Percentiles rank a stretch among this genome's conserved stretches.
Conservation (phyloP, 1,284 basidiomycete genomes). For the Trichosporon asahii region DNA sequence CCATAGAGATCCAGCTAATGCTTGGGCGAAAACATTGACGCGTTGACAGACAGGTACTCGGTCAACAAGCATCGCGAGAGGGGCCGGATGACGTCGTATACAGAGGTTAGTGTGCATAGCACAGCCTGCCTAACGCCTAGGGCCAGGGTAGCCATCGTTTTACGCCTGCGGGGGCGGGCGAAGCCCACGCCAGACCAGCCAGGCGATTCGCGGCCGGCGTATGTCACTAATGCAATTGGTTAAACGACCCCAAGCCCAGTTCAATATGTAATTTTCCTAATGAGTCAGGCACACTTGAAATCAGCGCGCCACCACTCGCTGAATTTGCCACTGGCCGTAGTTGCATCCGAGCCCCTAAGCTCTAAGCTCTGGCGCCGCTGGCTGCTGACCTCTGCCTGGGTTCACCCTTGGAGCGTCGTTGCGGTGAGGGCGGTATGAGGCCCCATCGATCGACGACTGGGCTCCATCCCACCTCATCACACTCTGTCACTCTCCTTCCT, state of each 20-base stretch:
- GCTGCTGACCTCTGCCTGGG: neutral
- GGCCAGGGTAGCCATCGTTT: neutral
- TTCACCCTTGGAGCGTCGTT: neutral
- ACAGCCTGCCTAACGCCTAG: neutral
- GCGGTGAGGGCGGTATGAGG: neutral
- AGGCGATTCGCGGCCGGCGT: neutral
- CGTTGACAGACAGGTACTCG: neutral
- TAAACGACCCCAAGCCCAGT: neutral
- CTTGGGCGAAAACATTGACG: neutral
- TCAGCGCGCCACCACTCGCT: neutral
- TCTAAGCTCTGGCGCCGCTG: conserved; percentile 1
- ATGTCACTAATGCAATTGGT: neutral
- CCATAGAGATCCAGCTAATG: neutral
- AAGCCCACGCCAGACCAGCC: neutral
- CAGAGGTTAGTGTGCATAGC: neutral
- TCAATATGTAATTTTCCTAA: neutral
- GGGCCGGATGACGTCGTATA: neutral
- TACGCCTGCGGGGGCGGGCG: neutral
- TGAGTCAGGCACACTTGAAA: neutral
- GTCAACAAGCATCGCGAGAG: neutral
- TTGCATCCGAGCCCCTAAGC: conserved; percentile 1
- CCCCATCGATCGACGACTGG: conserved; percentile 9
- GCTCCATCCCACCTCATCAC: neutral
- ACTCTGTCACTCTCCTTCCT: neutral
- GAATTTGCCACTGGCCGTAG: neutral